Conservation (phyloP, 1,284 basidiomycete species). For the Phlebopus sp. region DNA sequence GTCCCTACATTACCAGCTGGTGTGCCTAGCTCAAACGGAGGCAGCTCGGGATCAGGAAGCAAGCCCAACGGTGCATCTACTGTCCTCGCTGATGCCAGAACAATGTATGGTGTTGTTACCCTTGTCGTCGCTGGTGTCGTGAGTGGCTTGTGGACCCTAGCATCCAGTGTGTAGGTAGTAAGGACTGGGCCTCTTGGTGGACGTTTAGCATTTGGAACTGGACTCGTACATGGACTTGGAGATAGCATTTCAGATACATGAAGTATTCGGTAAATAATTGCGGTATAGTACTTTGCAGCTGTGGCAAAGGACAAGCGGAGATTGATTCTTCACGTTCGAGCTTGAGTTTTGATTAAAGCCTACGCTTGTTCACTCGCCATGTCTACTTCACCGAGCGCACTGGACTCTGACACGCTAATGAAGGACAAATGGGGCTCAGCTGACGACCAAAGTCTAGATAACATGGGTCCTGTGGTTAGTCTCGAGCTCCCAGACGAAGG, state of each 20-base stretch:
- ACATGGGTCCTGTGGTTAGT: constrained; percentile 42
- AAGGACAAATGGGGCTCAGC: constrained; percentile 53
- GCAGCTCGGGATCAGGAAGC: constrained; percentile 17
- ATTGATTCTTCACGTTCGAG: not conserved
- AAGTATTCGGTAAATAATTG: constrained; percentile 1
- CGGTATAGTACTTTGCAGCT: not conserved
- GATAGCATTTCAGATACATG: constrained; percentile 7
- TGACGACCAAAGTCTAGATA: constrained; percentile 47
- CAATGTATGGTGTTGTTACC: constrained; percentile 41
- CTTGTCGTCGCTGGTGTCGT: constrained; percentile 38
- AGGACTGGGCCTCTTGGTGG: constrained; percentile 6
- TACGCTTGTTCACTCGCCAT: constrained; percentile 27
- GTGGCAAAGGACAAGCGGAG: constrained; percentile 2
- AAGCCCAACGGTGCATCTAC: constrained; percentile 19
- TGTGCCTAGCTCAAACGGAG: constrained; percentile 23
- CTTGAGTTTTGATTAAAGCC: too few relatives aligned
- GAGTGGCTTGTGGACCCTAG: constrained; percentile 47
- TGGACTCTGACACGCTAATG: constrained; percentile 24
- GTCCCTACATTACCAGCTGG: constrained; percentile 54
- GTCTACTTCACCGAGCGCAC: constrained; percentile 51
- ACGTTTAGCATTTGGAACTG: not conserved
- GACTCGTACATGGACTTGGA: not conserved
- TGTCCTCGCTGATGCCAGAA: constrained; percentile 33
- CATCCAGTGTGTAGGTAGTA: not conserved
- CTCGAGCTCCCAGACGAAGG: constrained; percentile 27